Base-by-base conservation (phyloP, 352 stramenopile genomes). In the Phytophthora vignae region DNA sequence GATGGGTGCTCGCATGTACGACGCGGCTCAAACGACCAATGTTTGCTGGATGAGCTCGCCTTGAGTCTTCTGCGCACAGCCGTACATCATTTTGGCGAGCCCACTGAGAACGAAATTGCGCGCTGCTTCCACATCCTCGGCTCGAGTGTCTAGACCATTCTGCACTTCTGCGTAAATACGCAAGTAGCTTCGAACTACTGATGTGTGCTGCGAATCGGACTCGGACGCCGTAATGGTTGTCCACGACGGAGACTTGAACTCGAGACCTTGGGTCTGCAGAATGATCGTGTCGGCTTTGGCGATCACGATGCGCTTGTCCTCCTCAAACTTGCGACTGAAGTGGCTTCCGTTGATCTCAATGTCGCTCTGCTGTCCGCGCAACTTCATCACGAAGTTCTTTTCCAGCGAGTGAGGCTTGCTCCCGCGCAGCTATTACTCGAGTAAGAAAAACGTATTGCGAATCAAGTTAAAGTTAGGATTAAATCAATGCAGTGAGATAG, bases 311-410 rank as follows among this genome's bases (percentile, higher is more conserved):
- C 60, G 67, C 9, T 62, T 29, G 4, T 25, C 7, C 17, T 74
- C 67, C n/a, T 61, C 67, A n/a, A 74, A 69, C 53, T 70, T 70
- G 44, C 61, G 67, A 5, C 46, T 62, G 55, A 65, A 74, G 25
- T 74, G 67, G 8, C 25, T 61, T 42, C 55, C 61, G 25, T 70
- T 68, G 38, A 70, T 54, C 36, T 64, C 44, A 19, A 70, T 55
- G 11, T 65, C 55, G 48, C 50, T 57, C 2, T 60, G n/a, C 17
- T 74, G 33, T 2, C 67, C 61, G 44, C 55, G 67, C 14, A 74
- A 29, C 22, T 56, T 70, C 60, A 74, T 74, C 6, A 74, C 46
- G 8, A 74, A 74, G 48, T 58, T 74, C 25, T 70, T 74, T 58
- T 74, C 60, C 27, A 74, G 22, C 8, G 55, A 65, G 22, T 74